A percentile compares a stretch with the other conserved stretches of the same genome.
phyloP scores from a whole-genome alignment of 768 basidiomycete species.

The Chalciporus chontae region DNA sequence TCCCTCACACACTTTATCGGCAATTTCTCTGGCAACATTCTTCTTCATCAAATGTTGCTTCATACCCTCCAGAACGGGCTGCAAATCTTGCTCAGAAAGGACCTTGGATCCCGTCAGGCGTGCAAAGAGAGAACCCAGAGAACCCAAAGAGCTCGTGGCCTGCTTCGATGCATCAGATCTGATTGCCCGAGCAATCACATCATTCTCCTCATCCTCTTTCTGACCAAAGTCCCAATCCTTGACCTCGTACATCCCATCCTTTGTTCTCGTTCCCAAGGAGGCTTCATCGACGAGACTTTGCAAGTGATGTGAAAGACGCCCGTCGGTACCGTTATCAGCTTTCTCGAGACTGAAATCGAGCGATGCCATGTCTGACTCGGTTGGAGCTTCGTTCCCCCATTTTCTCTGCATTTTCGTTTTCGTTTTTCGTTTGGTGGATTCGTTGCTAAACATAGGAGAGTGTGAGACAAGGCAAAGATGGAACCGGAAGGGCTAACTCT shows the following conservation, averaged over 20 bases:
- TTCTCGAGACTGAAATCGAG: slow-evolving; percentile 82
- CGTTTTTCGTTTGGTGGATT: slow-evolving; percentile 54
- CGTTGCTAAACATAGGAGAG: slow-evolving; percentile 50
- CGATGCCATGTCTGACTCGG: slow-evolving; percentile 87
- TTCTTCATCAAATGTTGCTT: slow-evolving; percentile 98
- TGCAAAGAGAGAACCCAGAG: slow-evolving; percentile 77
- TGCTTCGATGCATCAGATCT: slow-evolving; percentile 38
- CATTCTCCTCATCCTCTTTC: slow-evolving; percentile 41
- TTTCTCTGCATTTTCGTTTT: slow-evolving; percentile 79
- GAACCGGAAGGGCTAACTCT: no score
- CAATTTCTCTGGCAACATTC: slow-evolving; percentile 95
- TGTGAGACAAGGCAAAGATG: neutral
- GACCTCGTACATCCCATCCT: slow-evolving; percentile 71
- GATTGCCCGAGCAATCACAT: slow-evolving; percentile 60
- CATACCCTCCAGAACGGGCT: slow-evolving; percentile 89
- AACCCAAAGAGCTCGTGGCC: slow-evolving; percentile 49
- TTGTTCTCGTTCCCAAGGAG: slow-evolving; percentile 73
- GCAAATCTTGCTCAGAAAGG: slow-evolving; percentile 77
- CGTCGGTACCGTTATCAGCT: slow-evolving; percentile 32
- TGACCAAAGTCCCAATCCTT: slow-evolving; percentile 79
- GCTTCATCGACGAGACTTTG: slow-evolving; percentile 62
- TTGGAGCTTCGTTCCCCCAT: slow-evolving; percentile 84
- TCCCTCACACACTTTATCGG: slow-evolving; percentile 91
- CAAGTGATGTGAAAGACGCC: slow-evolving; percentile 43
- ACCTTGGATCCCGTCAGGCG: slow-evolving; percentile 83